Percentiles rank a stretch among this genome's conserved stretches.
These are phyloP conservation scores for Brassica rapa DNA, from an alignment of 345 rosid genomes.

Conservation along the genomic window DNA sequence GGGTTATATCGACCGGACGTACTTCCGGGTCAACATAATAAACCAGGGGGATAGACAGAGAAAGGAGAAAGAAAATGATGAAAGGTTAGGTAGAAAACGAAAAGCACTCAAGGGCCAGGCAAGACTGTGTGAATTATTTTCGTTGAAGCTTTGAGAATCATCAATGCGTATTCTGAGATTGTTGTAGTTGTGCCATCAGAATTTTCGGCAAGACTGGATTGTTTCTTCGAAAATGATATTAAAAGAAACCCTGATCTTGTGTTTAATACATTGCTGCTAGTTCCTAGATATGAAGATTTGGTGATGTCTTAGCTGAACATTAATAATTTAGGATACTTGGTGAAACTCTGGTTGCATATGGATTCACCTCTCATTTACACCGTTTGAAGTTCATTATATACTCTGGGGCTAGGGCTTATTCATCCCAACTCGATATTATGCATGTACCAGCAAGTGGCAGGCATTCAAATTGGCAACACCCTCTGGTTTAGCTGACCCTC, in stretches of 20 bases:
- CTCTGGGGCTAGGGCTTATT: not conserved
- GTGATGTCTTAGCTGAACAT: not conserved
- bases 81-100: not conserved
- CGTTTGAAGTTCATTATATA: conserved; percentile 2
- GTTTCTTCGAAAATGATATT: not conserved
- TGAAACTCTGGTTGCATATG: conserved; percentile 5
- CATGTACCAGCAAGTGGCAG: conserved; percentile 88
- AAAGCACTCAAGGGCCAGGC: not conserved
- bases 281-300: not conserved
- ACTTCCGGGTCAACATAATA: conserved; percentile 23
- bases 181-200: not conserved
- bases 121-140: not conserved
- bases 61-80: not conserved
- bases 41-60: not conserved
- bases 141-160: not conserved
- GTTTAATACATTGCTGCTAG: not conserved
- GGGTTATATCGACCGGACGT: conserved; percentile 16
- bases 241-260: not conserved
- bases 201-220: conserved; percentile 1
- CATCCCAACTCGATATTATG: conserved; percentile 20
- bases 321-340: not conserved
- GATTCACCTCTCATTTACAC: not conserved
- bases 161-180: not conserved
- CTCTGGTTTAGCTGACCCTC: conserved; percentile 95
- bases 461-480: conserved; percentile 93